phyloP scores from a whole-genome alignment of 1,284 basidiomycete species.

The Moniliella sp. region DNA sequence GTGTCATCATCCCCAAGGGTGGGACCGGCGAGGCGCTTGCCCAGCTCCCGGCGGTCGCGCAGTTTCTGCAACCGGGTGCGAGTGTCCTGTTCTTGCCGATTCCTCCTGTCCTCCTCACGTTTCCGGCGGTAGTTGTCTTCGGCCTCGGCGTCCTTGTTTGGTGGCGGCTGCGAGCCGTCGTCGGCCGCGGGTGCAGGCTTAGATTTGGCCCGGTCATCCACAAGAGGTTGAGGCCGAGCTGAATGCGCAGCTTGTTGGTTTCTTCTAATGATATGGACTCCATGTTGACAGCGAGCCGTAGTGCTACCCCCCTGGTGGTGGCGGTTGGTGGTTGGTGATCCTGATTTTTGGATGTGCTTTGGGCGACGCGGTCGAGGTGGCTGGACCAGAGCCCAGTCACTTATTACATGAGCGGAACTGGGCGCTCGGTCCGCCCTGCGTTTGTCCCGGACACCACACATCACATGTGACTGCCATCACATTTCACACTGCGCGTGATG shows the following conservation, averaged over 20 bases:
- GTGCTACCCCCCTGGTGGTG: too few species aligned
- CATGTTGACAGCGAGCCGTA: neutral
- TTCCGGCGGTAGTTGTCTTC: slow-evolving; percentile 29
- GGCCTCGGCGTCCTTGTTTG: slow-evolving; percentile 34
- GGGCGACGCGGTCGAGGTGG: too few species aligned
- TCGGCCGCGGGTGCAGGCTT: slow-evolving; percentile 35
- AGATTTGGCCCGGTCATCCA: slow-evolving; percentile 42
- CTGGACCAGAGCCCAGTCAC: too few species aligned
- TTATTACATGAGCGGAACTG: too few species aligned
- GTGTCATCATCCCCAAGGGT: slow-evolving; percentile 64
- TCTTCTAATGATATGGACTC: neutral
- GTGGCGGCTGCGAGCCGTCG: slow-evolving; percentile 17
- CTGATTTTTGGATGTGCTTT: too few species aligned
- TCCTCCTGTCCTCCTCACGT: slow-evolving; percentile 49
- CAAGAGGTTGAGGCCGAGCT: slow-evolving; percentile 80
- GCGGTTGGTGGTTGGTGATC: too few species aligned
- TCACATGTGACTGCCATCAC: too few species aligned
- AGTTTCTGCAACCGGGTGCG: slow-evolving; percentile 33
- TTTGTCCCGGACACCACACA: too few species aligned
- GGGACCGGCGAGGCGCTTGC: slow-evolving; percentile 63
- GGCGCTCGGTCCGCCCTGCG: too few species aligned
- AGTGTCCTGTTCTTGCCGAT: slow-evolving; percentile 45
- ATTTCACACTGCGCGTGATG: too few species aligned
- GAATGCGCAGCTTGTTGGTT: slow-evolving; percentile 64
- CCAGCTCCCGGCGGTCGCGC: slow-evolving; percentile 71